Evolutionary conservation across 768 basidiomycete species (phyloP), one percentile per base, ranked within the genome.

Genomic region (Macrolepiota albuminosa): DNA sequence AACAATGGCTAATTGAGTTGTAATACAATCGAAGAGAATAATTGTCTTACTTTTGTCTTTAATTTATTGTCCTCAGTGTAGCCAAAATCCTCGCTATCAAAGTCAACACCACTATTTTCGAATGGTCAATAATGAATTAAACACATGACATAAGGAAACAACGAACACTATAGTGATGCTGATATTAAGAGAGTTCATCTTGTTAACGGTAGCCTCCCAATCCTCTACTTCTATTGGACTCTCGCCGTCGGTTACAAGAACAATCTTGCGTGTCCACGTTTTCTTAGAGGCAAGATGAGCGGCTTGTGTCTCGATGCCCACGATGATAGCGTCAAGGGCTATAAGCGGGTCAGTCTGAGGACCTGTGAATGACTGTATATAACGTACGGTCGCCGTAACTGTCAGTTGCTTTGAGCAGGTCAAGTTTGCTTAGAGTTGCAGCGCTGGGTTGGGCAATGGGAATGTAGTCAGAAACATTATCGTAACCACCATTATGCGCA

Each of bases 311-410:
- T 96, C 88, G 54, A 93, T 81, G 3, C 81, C 92, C 9, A 97
- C 93, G 62, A 97, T 88, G 34, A 98, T 72, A 6, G 88, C 94
- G 64, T 95, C 93, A 57, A 97, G 81, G 2, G 93, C 95, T 90
- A 66, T 6, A 43, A 18, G 42, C 18, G 6, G 54, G 45, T 47
- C 61, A 37, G 34, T 61, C 42, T 26, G 10, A 42, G 42, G 18
- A 9, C 11, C 6, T 56, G 14, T 29, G 16, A 9, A 11, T 3
- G 24, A 16, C n/a, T 43, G 24, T 5, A 5, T 16, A 8, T 37
- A 4, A 74, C 88, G 65, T 70, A 91, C 90, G 81, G 67, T 93
- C 91, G 39, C 89, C 91, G 16, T 72, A 63, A 2, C 75, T 74
- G 1, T 74, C 75, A 4, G 87, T 85, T 4, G 89, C 78, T 65